Evolutionary conservation across 1,139 yeast species (phyloP).

Genomic region (Hyphopichia fennica): DNA sequence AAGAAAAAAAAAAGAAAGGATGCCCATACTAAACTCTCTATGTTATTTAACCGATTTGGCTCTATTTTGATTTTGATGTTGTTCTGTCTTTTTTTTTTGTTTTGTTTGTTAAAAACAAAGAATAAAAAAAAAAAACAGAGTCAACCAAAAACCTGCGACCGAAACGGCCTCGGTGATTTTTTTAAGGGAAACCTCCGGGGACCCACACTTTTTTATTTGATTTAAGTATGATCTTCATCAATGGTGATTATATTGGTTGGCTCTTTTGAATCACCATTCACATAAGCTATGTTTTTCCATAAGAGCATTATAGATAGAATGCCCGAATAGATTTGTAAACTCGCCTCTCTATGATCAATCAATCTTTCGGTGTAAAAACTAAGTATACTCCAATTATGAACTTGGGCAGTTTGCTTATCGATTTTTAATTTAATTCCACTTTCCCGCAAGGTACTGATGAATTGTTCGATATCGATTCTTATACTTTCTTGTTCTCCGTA

Average conservation of each 20-base stretch:
- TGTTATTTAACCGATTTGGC: too few species aligned
- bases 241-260: slow-evolving; percentile 28
- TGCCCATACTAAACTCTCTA: too few species aligned
- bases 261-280: slow-evolving; percentile 16
- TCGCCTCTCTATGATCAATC: slow-evolving; percentile 34
- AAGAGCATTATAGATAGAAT: slow-evolving; percentile 24
- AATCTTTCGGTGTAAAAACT: slow-evolving; percentile 28
- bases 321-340: slow-evolving; percentile 26
- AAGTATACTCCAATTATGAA: slow-evolving; percentile 33
- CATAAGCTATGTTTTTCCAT: slow-evolving; percentile 14
- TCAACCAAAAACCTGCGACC: too few species aligned
- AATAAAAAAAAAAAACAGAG: too few species aligned
- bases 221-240: slow-evolving; percentile 19
- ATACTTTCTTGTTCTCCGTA: slow-evolving; percentile 12
- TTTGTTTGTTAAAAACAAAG: too few species aligned
- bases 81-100: too few species aligned
- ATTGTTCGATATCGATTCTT: slow-evolving; percentile 29
- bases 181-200: not conserved
- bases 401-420: slow-evolving; percentile 17
- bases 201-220: not conserved
- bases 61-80: too few species aligned
- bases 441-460: slow-evolving; percentile 16
- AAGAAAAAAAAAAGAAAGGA: too few species aligned
- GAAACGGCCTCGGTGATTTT: slow-evolving; percentile 1
- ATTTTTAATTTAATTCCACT: slow-evolving; percentile 20